These are phyloP conservation scores for Naganishia vaughanmartiniae DNA, from an alignment of 768 basidiomycete species.

Conservation along the genomic window DNA sequence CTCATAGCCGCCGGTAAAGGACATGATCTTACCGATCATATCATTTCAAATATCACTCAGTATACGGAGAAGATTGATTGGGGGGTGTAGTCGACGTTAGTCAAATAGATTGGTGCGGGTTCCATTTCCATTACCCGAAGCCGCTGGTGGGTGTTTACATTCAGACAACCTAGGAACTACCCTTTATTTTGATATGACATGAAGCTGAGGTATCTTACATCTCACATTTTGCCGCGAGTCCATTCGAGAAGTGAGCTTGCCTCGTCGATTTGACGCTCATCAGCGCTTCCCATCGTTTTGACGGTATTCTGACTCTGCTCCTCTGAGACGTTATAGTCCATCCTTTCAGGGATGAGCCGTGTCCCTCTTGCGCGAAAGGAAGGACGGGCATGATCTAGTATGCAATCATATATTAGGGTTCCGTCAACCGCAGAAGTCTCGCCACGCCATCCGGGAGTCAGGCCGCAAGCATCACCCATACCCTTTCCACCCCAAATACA, in stretches of 20 bases:
- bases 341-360: background rate
- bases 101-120: background rate
- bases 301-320: no score
- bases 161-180: no score
- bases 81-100: constrained; percentile 56
- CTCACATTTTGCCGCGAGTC: background rate
- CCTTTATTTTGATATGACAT: no score
- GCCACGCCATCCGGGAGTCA: background rate
- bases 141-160: no score
- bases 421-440: background rate
- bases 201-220: no score
- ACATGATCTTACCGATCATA: constrained; percentile 60
- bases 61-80: constrained; percentile 73
- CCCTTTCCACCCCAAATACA: background rate
- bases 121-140: no score
- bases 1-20: constrained; percentile 67
- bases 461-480: background rate
- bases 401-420: background rate
- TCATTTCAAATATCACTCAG: constrained; percentile 73
- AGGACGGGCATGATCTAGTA: background rate
- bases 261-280: background rate
- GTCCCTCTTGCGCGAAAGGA: background rate
- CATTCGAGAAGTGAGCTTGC: background rate
- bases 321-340: background rate
- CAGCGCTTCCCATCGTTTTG: background rate